These are phyloP conservation scores for Tricholoma terreum DNA, from an alignment of 768 basidiomycete genomes.

Conservation along the genomic window DNA sequence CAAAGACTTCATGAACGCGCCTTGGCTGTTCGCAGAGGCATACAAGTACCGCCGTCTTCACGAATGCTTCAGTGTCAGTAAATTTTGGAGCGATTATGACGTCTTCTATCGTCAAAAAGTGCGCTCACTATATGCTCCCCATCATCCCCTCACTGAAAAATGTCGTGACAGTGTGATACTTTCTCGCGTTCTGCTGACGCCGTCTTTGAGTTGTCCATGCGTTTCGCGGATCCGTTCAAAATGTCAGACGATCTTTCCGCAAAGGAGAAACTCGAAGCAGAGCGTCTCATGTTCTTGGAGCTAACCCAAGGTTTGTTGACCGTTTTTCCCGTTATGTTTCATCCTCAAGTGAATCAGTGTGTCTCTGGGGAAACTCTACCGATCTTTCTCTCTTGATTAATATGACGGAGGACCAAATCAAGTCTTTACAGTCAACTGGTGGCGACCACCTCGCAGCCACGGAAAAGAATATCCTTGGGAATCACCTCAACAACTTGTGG, in stretches of 20 bases:
- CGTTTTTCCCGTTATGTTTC: constrained; percentile 3
- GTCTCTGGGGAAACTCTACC: constrained; percentile 96
- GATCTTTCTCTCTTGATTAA: constrained; percentile 93
- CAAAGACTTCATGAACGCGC: constrained; percentile 93
- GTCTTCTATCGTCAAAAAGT: constrained; percentile 95
- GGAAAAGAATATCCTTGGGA: constrained; percentile 94
- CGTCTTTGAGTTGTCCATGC: constrained; percentile 90
- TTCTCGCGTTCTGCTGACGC: constrained; percentile 91
- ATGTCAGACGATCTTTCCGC: constrained; percentile 50
- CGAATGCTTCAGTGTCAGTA: constrained; percentile 90
- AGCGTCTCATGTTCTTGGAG: constrained; percentile 86
- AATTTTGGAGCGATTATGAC: constrained; percentile 87
- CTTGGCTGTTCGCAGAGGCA: constrained; percentile 95
- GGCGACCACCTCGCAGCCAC: constrained; percentile 94
- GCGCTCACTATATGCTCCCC: background rate
- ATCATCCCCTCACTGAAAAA: constrained; percentile 3
- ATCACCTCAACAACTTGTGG: constrained; percentile 73
- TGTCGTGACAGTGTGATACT: constrained; percentile 70
- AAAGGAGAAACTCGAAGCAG: constrained; percentile 62
- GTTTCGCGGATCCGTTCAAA: constrained; percentile 84
- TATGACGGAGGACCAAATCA: constrained; percentile 98
- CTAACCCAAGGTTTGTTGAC: constrained; percentile 73
- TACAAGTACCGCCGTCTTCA: constrained; percentile 90
- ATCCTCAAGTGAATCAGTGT: constrained; percentile 49
- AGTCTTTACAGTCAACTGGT: constrained; percentile 92